These are phyloP conservation scores for Cenchrus americanus DNA, from an alignment of 176 grass and related monocot genomes.

Conservation along the genomic window DNA sequence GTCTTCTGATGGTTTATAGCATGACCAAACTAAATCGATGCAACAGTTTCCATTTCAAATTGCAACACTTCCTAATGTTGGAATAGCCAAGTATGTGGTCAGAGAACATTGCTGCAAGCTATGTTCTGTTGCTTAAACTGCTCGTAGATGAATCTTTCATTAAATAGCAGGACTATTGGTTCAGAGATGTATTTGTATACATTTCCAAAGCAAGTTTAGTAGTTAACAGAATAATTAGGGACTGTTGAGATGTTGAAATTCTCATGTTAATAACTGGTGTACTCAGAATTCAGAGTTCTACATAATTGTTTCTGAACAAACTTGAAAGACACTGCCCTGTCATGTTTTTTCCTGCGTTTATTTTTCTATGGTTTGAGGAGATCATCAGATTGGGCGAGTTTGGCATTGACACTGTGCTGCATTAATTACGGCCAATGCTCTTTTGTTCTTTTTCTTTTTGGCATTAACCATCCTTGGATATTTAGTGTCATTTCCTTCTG, in stretches of 20 bases:
- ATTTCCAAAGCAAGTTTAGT: not conserved
- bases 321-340: not conserved
- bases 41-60: conserved; percentile 16
- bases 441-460: not conserved
- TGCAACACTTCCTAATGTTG: not conserved
- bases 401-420: not conserved
- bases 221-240: not conserved
- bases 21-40: not conserved
- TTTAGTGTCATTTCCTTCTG: not conserved
- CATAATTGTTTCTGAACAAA: not conserved
- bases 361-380: not conserved
- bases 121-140: not conserved
- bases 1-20: not conserved
- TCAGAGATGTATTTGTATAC: not conserved
- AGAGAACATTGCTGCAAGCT: not conserved
- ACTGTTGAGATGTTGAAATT: not conserved
- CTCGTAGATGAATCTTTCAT: conserved; percentile 23
- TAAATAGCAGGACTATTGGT: not conserved
- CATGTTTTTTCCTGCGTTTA: not conserved
- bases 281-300: not conserved
- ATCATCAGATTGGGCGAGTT: not conserved
- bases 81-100: too few species aligned
- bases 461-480: too few species aligned
- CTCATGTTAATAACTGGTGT: not conserved
- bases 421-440: not conserved